Conservation (phyloP, 2,329 filamentous ascomycete species). For the Ilyonectria destructans region DNA sequence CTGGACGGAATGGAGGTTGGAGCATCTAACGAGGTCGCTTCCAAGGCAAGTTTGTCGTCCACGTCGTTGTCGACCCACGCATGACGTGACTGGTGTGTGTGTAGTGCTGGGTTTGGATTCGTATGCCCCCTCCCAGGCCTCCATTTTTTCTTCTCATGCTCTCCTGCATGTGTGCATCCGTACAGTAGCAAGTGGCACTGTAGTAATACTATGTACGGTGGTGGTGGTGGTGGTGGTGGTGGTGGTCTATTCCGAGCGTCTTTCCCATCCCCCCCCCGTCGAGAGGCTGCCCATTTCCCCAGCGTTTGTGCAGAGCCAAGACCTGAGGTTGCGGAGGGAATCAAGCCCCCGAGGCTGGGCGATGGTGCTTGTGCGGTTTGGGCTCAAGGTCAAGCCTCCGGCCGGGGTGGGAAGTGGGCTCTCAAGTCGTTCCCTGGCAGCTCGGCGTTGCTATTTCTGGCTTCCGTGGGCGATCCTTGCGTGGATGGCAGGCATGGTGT, state of each 20-base stretch:
- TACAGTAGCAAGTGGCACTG: not conserved
- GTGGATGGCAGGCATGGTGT: constrained; percentile 21
- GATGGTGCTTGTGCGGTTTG: constrained; percentile 18
- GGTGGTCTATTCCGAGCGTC: not conserved
- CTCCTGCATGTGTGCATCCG: not conserved
- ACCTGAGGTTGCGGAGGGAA: constrained; percentile 3
- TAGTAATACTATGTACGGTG: not conserved
- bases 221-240: not conserved
- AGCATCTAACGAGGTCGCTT: not conserved
- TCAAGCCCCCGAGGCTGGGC: constrained; percentile 2
- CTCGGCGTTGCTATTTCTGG: constrained; percentile 40
- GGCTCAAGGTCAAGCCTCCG: constrained; percentile 24
- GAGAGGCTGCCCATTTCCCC: not conserved
- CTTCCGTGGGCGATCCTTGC: constrained; percentile 21
- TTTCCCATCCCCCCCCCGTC: not conserved
- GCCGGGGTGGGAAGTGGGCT: constrained; percentile 20
- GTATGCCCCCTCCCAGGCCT: not conserved
- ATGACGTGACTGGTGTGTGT: constrained; percentile 32
- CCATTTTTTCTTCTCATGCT: not conserved
- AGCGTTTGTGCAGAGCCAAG: not conserved
- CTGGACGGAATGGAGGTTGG: not conserved
- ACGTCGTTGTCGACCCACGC: constrained; percentile 39
- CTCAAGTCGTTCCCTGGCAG: constrained; percentile 9
- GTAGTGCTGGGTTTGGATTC: constrained; percentile 13
- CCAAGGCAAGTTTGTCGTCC: constrained; percentile 26